Evolutionary conservation across 2,329 filamentous ascomycete genomes (phyloP), one percentile per base, ranked within the genome.

Genomic region (Colletotrichum kahawae): DNA sequence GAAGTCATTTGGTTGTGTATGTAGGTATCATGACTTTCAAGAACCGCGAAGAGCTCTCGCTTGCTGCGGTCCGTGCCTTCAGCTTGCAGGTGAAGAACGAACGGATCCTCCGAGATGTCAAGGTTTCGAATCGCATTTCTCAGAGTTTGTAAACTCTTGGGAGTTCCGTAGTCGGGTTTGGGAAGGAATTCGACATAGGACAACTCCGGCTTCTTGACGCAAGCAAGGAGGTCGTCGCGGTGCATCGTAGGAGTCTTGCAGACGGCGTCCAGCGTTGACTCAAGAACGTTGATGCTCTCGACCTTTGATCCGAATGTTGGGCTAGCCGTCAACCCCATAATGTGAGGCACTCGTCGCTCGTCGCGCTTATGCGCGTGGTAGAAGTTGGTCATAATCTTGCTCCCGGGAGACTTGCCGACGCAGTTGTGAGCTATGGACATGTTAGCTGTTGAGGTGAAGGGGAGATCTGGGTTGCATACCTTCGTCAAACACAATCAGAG

Each of bases 401-500:
- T 92, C 13, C 92, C 92, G 0, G 94, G 87, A 77, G 93, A 89
- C 2, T 90, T 91, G 21, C 87, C 86, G 7, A 88, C 88, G 78
- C 94, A 96, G 81, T 95, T 92, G 80, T 98, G 95, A 12, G 94
- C 95, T 94, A 27, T 54, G 14, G 2, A 10, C 5, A 6, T 16
- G 43, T 82, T 67, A 80, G 78, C 76, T 59, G 79, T 18, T 57
- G 18, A 27, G 2, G 13, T 8, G 24, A 21, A 36, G n/a, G 57
- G 64, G 12, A 51, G 64, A 34, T 60, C 13, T 9, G 7, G 7
- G 7, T 31, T 48, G 77, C 84, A 69, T 81, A 93, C 94, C 94
- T 91, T 98, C 95, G 80, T 98, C 95, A 78, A 98, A 94, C 0
- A 98, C 89, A 18, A 97, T 84, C 6, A 98, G 85, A 7, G 92